Evolutionary conservation across 75 land plant genomes (phyloP).

Genomic region (Gnetum montanum): DNA sequence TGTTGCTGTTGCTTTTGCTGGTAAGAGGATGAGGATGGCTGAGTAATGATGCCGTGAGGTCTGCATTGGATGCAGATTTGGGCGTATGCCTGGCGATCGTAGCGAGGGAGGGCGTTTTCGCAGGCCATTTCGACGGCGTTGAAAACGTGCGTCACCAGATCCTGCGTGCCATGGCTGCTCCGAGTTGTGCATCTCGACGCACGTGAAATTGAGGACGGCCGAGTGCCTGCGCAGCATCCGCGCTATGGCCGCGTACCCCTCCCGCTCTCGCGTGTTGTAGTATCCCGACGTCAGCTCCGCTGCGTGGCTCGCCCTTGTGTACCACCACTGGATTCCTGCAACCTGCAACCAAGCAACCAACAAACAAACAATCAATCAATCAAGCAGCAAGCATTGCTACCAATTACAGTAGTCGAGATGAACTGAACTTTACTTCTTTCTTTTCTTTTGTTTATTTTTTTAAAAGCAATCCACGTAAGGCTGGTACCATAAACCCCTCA

Average conservation of each 20-base stretch:
- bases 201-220: constrained; percentile 54
- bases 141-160: constrained; percentile 69
- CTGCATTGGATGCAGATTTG: constrained; percentile 49
- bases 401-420: too few species aligned
- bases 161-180: constrained; percentile 44
- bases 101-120: constrained; percentile 54
- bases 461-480: too few species aligned
- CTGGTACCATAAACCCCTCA: too few species aligned
- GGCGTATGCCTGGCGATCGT: constrained; percentile 38
- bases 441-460: too few species aligned
- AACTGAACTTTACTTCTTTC: too few species aligned
- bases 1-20: constrained; percentile 23
- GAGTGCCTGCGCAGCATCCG: constrained; percentile 47
- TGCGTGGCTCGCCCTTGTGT: constrained; percentile 33
- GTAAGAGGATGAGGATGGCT: too few species aligned
- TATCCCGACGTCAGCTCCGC: constrained; percentile 67
- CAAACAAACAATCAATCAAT: background rate
- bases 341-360: too few species aligned
- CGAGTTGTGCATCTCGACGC: constrained; percentile 60
- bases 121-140: constrained; percentile 40
- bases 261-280: constrained; percentile 46
- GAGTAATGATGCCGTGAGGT: constrained; percentile 56
- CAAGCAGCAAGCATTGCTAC: too few species aligned
- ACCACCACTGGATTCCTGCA: constrained; percentile 73
- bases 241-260: constrained; percentile 53